Evolutionary conservation across 208 protist species (phyloP), one percentile per base, ranked within the genome.

Genomic region (Trypanosoma lewisi): DNA sequence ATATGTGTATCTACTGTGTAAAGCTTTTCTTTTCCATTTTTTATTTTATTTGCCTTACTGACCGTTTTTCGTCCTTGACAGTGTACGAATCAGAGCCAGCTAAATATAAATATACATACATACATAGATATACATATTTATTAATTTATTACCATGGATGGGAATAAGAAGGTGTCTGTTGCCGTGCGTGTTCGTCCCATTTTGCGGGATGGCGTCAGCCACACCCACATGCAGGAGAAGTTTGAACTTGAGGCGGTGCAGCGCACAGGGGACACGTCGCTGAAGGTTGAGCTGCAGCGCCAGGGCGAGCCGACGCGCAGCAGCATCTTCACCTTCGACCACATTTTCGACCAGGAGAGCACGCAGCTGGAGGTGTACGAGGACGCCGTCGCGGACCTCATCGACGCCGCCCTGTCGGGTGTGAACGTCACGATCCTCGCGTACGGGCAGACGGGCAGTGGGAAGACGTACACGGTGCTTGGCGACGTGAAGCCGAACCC

Each of bases 291-390:
- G 50, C 30, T 64, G 8, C 44, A 66, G 60, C 50, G 63, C 31
- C 58, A 37, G 14, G 65, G 63, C 4, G 63, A 73, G 37, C 56
- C 63, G 2, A 71, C 54, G 23, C 70, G 70, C 9, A 72, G 52
- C 54, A 66, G 54, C 25, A 16, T 31, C 30, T 82, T 80, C 54
- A 60, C 36, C 16, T 79, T 82, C 67, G 77, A 82, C 23, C 58
- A 76, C 45, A 64, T 78, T 45, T 82, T 82, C 58, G 77, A 82
- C 48, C 62, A 82, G 34, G 66, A 75, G 25, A 74, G 70, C 54
- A 77, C 73, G 30, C 73, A 80, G 68, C 34, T 77, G 41, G 73
- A 82, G 28, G 70, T 82, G 11, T 82, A 82, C 39, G 69, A 82
- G 25, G 77, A 82, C 1, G 31, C 73, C 12, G 72, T 72, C 16